Percentiles rank a stretch among this genome's conserved stretches.
These are phyloP conservation scores for Phylloporus arenicola DNA, from an alignment of 768 basidiomycete species.

Conservation along the genomic window DNA sequence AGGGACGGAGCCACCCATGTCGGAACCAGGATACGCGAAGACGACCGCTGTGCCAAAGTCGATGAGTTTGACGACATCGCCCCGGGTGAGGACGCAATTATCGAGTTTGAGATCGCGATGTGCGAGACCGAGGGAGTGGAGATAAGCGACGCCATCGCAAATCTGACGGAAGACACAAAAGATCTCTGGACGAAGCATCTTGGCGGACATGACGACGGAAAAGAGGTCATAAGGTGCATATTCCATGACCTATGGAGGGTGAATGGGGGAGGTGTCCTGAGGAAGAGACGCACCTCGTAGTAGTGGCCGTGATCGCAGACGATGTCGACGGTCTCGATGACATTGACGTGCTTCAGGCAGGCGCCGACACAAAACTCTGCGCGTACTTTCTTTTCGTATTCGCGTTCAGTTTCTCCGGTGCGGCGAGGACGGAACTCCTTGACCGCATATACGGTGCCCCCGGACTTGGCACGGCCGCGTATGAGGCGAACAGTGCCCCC, in stretches of 20 bases:
- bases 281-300: slow-evolving; percentile 69
- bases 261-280: background rate
- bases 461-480: slow-evolving; percentile 76
- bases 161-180: slow-evolving; percentile 99
- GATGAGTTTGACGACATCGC: slow-evolving; percentile 96
- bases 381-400: slow-evolving; percentile 99
- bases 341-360: slow-evolving; percentile 89
- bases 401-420: slow-evolving; percentile 83
- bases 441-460: slow-evolving; percentile 85
- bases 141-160: slow-evolving; percentile 95
- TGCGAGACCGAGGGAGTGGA: slow-evolving; percentile 95
- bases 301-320: slow-evolving; percentile 96
- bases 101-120: slow-evolving; percentile 99
- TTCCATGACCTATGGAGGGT: slow-evolving; percentile 82
- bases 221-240: slow-evolving; percentile 98
- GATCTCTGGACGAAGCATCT: slow-evolving; percentile 97
- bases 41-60: slow-evolving; percentile 99
- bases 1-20: slow-evolving; percentile 37
- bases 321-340: slow-evolving; percentile 98
- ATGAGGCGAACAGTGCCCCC: slow-evolving; percentile 98
- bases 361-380: slow-evolving; percentile 98
- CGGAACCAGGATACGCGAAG: slow-evolving; percentile 95
- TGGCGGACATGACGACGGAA: slow-evolving; percentile 98
- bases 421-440: slow-evolving; percentile 96
- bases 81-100: slow-evolving; percentile 97